A percentile compares a stretch with the other conserved stretches of the same genome.
Evolutionary conservation across 345 rosid species (phyloP).

Genomic region (Gossypium raimondii): DNA sequence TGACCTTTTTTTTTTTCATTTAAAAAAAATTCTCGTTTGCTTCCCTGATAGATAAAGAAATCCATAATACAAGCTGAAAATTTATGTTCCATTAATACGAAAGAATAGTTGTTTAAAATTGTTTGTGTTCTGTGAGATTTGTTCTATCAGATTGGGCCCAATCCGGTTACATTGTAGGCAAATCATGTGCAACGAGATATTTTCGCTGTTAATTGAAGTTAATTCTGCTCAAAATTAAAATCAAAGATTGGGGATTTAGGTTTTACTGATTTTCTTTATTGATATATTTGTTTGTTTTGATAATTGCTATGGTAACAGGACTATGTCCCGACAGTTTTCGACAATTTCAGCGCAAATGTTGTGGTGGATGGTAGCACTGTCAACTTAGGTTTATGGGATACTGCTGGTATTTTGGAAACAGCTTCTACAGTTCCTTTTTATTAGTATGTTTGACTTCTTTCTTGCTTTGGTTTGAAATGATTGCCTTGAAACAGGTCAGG

Average conservation of each 20-base stretch:
- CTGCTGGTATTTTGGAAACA: constrained; percentile 62
- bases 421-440: background rate
- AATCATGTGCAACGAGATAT: constrained; percentile 1
- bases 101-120: background rate
- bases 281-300: constrained; percentile 3
- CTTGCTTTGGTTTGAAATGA: constrained; percentile 11
- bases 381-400: constrained; percentile 93
- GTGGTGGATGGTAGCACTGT: constrained; percentile 92
- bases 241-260: background rate
- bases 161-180: background rate
- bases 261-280: background rate
- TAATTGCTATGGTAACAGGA: constrained; percentile 51
- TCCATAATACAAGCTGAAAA: background rate
- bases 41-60: background rate
- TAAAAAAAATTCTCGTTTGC: background rate
- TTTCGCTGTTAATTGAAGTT: background rate
- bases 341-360: constrained; percentile 98
- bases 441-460: background rate
- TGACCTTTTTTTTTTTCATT: background rate
- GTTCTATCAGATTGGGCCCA: background rate
- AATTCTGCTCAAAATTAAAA: background rate
- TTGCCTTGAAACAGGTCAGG: constrained; percentile 60
- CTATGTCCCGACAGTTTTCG: constrained; percentile 94
- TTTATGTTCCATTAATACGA: background rate
- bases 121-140: background rate